Evolutionary conservation across 768 basidiomycete species (phyloP).

Genomic region (Rhizopogon vinicolor): DNA sequence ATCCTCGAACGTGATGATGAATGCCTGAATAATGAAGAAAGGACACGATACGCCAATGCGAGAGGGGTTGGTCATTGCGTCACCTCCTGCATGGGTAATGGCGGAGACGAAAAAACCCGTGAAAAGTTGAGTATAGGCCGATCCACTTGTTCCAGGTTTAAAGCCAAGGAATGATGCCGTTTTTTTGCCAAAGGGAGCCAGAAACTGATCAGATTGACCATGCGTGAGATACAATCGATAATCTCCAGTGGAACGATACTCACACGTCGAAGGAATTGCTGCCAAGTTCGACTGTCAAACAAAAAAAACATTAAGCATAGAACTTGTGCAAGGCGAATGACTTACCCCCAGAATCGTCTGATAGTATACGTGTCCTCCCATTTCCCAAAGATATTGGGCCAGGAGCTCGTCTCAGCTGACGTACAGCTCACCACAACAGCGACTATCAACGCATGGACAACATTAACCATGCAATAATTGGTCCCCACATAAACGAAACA

Average conservation of each 20-base stretch:
- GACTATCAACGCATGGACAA: neutral
- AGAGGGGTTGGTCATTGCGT: conserved; percentile 14
- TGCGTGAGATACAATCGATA: neutral
- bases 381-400: conserved; percentile 34
- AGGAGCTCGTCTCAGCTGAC: conserved; percentile 27
- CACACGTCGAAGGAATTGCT: conserved; percentile 34
- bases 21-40: conserved; percentile 28
- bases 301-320: neutral
- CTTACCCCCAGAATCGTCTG: conserved; percentile 38
- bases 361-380: conserved; percentile 32
- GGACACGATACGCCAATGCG: neutral
- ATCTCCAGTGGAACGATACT: conserved; percentile 3
- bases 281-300: conserved; percentile 29
- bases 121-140: conserved; percentile 32
- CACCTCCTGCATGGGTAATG: conserved; percentile 30
- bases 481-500: neutral
- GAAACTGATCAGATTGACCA: conserved; percentile 12
- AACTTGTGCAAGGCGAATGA: neutral
- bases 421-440: conserved; percentile 7
- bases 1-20: conserved; percentile 33
- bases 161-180: conserved; percentile 19
- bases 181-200: conserved; percentile 22
- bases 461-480: neutral
- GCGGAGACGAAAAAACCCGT: conserved; percentile 32
- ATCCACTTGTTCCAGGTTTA: conserved; percentile 19